Percentiles rank a stretch among this genome's conserved stretches.
Evolutionary conservation across 23 red algal species (phyloP).

Genomic region (Gracilaria caudata): DNA sequence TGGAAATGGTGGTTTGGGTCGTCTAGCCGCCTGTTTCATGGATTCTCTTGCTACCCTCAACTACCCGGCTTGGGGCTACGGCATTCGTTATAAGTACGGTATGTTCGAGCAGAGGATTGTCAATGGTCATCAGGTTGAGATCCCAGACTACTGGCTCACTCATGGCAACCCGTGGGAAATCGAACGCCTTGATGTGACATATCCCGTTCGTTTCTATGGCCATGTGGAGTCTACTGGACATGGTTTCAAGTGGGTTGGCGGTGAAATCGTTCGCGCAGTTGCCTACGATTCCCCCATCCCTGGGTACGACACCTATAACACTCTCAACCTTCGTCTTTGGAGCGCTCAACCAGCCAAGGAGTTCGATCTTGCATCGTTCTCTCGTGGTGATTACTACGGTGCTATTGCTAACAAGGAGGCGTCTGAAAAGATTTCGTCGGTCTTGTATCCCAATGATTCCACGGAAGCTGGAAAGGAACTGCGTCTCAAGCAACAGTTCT

Average conservation of each 20-base stretch:
- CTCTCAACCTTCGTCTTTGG: constrained; percentile 94
- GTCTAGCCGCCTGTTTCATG: constrained; percentile 98
- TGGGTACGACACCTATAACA: constrained; percentile 99
- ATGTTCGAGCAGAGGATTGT: constrained; percentile 97
- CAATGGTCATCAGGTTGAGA: constrained; percentile 96
- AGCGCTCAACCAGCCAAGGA: constrained; percentile 89
- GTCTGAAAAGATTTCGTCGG: constrained; percentile 90
- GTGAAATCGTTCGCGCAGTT: constrained; percentile 87
- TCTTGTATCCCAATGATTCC: constrained; percentile 99
- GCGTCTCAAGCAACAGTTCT: constrained; percentile 98
- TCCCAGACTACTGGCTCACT: constrained; percentile 99
- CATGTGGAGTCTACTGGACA: constrained; percentile 80
- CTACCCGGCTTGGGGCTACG: constrained; percentile 99
- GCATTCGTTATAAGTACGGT: constrained; percentile 99
- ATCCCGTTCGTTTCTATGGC: constrained; percentile 95
- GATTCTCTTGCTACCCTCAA: constrained; percentile 98
- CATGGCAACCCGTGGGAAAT: constrained; percentile 98
- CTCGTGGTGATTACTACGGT: constrained; percentile 94
- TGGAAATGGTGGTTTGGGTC: constrained; percentile 95
- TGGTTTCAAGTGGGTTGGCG: constrained; percentile 77
- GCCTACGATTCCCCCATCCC: constrained; percentile 99
- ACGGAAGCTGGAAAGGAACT: constrained; percentile 99
- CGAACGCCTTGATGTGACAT: constrained; percentile 97
- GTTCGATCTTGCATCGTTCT: constrained; percentile 97
- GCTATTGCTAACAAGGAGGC: constrained; percentile 84